These are phyloP conservation scores for Solanum appendiculatum DNA, from an alignment of 257 asterid species.

Conservation along the genomic window DNA sequence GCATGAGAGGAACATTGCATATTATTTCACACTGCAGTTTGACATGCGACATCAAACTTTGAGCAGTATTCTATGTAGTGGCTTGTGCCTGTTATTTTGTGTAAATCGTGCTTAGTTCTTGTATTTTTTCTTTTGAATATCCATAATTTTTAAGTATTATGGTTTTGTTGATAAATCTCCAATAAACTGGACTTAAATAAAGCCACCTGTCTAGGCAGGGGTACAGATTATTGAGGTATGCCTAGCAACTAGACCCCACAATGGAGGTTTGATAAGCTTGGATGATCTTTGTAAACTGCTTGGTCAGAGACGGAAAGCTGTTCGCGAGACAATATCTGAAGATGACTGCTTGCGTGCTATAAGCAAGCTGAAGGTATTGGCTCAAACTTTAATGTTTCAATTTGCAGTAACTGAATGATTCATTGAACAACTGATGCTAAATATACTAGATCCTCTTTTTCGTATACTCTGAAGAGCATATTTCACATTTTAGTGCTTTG, in stretches of 20 bases:
- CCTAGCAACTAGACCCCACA: constrained; percentile 74
- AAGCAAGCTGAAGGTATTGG: constrained; percentile 83
- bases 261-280: constrained; percentile 93
- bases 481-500: neutral
- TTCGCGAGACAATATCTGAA: constrained; percentile 85
- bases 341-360: constrained; percentile 99
- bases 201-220: constrained; percentile 59
- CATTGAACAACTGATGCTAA: neutral
- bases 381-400: neutral
- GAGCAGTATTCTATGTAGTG: neutral
- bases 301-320: constrained; percentile 67
- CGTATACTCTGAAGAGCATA: neutral
- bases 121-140: neutral
- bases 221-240: constrained; percentile 92
- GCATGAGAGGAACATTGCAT: neutral
- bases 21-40: neutral
- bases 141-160: neutral
- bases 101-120: neutral
- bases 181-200: neutral
- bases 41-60: neutral
- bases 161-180: neutral
- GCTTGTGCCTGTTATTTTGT: neutral
- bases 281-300: constrained; percentile 80
- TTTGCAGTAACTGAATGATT: neutral
- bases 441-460: neutral